A percentile compares a stretch with the other conserved stretches of the same genome.
phyloP scores from a whole-genome alignment of 176 grass and related monocot genomes.

The Luzula sylvatica region DNA sequence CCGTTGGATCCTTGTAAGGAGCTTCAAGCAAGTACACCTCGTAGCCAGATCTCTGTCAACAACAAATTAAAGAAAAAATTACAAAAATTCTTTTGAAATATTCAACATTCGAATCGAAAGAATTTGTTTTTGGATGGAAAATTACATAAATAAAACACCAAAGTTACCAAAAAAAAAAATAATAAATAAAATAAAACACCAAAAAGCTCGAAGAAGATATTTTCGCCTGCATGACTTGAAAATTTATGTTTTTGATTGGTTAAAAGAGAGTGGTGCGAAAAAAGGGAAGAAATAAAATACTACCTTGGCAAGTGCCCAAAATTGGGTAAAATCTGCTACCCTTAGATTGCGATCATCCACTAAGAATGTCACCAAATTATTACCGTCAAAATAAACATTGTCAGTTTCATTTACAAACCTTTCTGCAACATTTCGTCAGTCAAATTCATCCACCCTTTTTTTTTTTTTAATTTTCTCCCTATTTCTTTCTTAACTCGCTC shows the following conservation, averaged over 20 bases:
- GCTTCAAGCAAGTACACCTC: constrained; percentile 96
- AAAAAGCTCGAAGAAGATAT: no score
- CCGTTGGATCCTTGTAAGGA: constrained; percentile 92
- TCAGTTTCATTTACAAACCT: constrained; percentile 34
- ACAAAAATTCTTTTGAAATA: constrained; percentile 17
- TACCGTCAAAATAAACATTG: constrained; percentile 94
- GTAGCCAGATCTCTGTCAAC: constrained; percentile 65
- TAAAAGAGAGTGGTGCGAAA: constrained; percentile 18
- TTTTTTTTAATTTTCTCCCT: not conserved
- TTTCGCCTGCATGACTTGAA: no score
- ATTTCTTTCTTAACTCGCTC: constrained; percentile 13
- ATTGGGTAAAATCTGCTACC: constrained; percentile 99
- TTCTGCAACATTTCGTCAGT: constrained; percentile 69
- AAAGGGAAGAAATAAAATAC: constrained; percentile 64
- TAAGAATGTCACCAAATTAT: constrained; percentile 43
- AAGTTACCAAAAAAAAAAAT: no score
- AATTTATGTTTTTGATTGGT: constrained; percentile 25
- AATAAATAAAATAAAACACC: no score
- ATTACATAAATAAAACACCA: no score
- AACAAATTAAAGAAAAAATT: constrained; percentile 26
- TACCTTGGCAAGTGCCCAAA: constrained; percentile 99
- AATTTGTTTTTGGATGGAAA: no score
- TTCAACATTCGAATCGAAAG: constrained; percentile 2
- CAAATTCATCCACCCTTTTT: constrained; percentile 27
- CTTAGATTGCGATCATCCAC: constrained; percentile 99